Evolutionary conservation across 768 basidiomycete species (phyloP), one percentile per base, ranked within the genome.

Genomic region (Tylopilus balloui): DNA sequence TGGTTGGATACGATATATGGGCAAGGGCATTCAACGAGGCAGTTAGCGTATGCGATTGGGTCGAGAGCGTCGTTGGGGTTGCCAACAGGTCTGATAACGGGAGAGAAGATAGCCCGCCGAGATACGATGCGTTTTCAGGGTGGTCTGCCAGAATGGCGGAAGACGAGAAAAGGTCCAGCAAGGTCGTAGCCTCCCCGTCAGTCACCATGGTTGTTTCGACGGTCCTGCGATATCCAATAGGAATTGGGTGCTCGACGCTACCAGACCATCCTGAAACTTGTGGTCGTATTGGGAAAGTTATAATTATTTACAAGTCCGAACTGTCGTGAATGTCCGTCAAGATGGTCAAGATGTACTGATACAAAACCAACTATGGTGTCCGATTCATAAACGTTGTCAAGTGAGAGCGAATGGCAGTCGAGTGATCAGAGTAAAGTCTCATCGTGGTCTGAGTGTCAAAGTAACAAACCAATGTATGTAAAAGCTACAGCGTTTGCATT

Each of bases 11-110:
- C 20, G 92, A 92, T 4, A 90, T 84, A 52, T 91, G 87, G 47
- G 92, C 94, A 13, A 97, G 78, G 35, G 88, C 86, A 10, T 89
- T 93, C 53, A 96, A 75, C 47, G 92, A 93, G 38, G 89, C 85
- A 7, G 91, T 92, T 45, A 96, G 78, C 51, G 92, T 87, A 42
- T 90, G 84, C 0, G 88, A 80, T 50, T 94, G 91, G 1, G 90
- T 87, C 42, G 88, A 81, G 45, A 97, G 84, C 32, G 78, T 63
- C 3, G 80, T 72, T 0, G 94, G 94, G 61, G 92, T 85, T 1
- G 80, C 67, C 17, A 83, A 69, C n/a, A 97, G 76, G 28, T 81
- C 78, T 23, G 76, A 65, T 21, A 97, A 77, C 1, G 84, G 72
- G 36, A 88, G 77, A 9, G 78, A 76, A 6, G 83, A 78, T 38